phyloP scores from a whole-genome alignment of 1,284 basidiomycete species.

The Naganishia cerealis region DNA sequence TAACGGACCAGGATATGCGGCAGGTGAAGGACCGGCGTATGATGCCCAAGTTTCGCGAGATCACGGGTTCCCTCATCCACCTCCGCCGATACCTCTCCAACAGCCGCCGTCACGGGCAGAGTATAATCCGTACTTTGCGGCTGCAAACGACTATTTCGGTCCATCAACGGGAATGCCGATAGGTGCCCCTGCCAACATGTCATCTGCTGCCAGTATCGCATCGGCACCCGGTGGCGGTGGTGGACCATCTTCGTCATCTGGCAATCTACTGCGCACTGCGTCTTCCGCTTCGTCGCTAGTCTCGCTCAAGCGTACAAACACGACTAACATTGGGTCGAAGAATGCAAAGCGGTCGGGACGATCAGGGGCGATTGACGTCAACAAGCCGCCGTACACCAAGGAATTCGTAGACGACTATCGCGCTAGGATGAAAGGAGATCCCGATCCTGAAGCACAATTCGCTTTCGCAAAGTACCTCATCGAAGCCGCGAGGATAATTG shows the following conservation, averaged over 20 bases:
- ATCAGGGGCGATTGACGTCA: conserved; percentile 74
- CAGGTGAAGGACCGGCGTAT: neutral
- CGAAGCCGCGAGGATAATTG: conserved; percentile 94
- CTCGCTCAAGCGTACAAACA: conserved; percentile 45
- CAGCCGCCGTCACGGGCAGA: conserved; percentile 45
- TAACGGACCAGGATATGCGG: conserved; percentile 2
- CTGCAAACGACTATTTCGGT: conserved; percentile 76
- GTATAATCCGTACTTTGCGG: conserved; percentile 54
- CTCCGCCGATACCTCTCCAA: conserved; percentile 45
- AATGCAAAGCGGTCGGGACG: conserved; percentile 57
- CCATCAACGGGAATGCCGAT: conserved; percentile 35
- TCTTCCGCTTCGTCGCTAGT: conserved; percentile 39
- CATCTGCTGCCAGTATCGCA: conserved; percentile 5
- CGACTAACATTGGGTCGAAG: conserved; percentile 58
- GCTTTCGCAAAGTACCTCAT: conserved; percentile 96
- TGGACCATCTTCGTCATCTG: conserved; percentile 18
- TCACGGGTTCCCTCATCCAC: conserved; percentile 21
- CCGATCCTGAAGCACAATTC: conserved; percentile 98
- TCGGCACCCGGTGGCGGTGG: neutral
- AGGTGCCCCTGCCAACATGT: too few relatives aligned
- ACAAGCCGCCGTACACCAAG: conserved; percentile 86
- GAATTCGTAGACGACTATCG: conserved; percentile 97
- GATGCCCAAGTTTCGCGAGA: conserved; percentile 12
- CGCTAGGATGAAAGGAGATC: conserved; percentile 92
- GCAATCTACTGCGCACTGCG: conserved; percentile 24